Conservation (phyloP, 2,329 filamentous ascomycete genomes). For the Colletotrichum sp. region DNA sequence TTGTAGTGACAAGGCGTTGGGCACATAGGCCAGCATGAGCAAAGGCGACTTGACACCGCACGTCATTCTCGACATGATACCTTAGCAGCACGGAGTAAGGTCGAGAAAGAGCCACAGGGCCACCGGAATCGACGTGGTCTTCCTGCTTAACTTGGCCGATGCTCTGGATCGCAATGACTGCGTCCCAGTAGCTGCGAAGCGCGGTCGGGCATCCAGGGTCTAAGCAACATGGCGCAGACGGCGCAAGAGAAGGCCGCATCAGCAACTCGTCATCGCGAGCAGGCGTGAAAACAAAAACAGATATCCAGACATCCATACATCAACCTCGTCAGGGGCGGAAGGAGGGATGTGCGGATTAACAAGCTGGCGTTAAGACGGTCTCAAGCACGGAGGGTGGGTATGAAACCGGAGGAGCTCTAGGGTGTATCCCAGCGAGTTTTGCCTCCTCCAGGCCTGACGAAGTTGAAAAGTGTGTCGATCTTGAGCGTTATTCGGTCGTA, state of each 20-base stretch:
- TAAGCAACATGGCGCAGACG: neutral
- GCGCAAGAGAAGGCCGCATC: neutral
- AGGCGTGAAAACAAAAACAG: neutral
- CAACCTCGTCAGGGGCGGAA: neutral
- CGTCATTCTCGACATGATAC: neutral
- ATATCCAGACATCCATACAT: neutral
- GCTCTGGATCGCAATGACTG: neutral
- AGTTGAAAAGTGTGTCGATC: neutral
- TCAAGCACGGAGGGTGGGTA: conserved; percentile 2
- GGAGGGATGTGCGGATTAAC: conserved; percentile 4
- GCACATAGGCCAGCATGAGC: neutral
- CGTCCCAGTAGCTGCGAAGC: neutral
- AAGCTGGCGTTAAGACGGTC: conserved; percentile 7
- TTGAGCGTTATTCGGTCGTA: neutral
- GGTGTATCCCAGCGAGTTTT: neutral
- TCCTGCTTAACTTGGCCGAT: neutral
- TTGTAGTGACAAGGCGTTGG: neutral
- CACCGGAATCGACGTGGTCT: neutral
- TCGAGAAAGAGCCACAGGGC: neutral
- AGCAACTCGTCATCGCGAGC: conserved; percentile 4
- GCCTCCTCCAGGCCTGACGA: neutral
- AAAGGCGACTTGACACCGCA: neutral
- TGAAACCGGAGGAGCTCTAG: conserved; percentile 3
- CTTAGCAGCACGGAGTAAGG: neutral
- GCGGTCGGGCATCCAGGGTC: neutral